Percentiles rank a stretch among this genome's conserved stretches.
phyloP scores from a whole-genome alignment of 148 eudicot genomes.

The Persicaria tinctoria region DNA sequence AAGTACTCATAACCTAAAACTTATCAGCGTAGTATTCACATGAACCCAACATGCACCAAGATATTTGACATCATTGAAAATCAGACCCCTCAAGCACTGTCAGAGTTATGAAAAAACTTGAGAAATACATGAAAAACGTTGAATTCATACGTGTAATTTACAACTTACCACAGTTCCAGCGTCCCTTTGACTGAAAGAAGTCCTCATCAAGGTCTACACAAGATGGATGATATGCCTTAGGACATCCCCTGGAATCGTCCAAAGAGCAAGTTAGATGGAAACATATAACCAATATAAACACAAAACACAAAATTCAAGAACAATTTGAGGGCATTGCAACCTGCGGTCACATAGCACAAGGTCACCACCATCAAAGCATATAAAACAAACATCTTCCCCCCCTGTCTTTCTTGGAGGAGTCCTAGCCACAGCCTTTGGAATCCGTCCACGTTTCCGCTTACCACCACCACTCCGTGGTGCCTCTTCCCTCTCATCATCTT shows the following conservation, averaged over 20 bases:
- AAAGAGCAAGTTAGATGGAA: constrained; percentile 5
- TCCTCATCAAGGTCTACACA: constrained; percentile 83
- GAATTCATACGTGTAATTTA: background rate
- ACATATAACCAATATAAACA: background rate
- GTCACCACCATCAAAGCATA: constrained; percentile 94
- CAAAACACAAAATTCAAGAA: background rate
- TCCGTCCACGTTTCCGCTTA: constrained; percentile 69
- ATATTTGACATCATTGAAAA: background rate
- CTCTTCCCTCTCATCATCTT: constrained; percentile 22
- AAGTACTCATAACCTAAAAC: background rate
- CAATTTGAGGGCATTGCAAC: constrained; percentile 24
- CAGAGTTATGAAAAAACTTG: background rate
- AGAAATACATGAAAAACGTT: background rate
- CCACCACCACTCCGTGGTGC: constrained; percentile 31
- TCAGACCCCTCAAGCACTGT: background rate
- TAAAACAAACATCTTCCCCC: constrained; percentile 93
- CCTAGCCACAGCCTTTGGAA: constrained; percentile 29
- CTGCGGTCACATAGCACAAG: constrained; percentile 90
- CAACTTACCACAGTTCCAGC: constrained; percentile 85
- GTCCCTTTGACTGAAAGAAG: constrained; percentile 73
- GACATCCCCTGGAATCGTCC: constrained; percentile 63
- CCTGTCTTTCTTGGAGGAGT: constrained; percentile 32
- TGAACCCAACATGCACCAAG: background rate
- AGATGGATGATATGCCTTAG: constrained; percentile 91
- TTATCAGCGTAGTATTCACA: background rate